Evolutionary conservation across 306 rosid species (phyloP).

Genomic region (Sechiopsis laciniata): DNA sequence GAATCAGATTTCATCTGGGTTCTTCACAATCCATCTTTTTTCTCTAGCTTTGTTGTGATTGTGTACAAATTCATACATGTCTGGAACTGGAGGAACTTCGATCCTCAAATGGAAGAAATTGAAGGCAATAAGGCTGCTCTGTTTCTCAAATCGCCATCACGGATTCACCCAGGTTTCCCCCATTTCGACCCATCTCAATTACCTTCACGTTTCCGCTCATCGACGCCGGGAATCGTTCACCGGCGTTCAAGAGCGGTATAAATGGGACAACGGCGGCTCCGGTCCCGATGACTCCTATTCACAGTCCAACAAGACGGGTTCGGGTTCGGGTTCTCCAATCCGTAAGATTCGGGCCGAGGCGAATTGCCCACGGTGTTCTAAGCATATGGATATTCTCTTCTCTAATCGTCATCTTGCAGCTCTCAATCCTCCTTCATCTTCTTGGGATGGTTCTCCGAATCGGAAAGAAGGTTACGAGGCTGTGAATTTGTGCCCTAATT

Average conservation of each 20-base stretch:
- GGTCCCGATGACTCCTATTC: conserved; percentile 50
- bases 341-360: conserved; percentile 85
- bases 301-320: conserved; percentile 16
- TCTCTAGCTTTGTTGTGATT: background rate
- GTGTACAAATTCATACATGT: conserved; percentile 23
- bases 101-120: conserved; percentile 60
- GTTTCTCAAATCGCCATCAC: conserved; percentile 24
- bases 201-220: conserved; percentile 31
- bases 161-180: conserved; percentile 38
- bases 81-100: conserved; percentile 30
- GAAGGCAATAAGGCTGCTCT: conserved; percentile 36
- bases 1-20: conserved; percentile 13
- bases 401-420: conserved; percentile 51
- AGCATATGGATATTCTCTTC: conserved; percentile 65
- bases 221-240: conserved; percentile 49
- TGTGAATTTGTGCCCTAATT: conserved; percentile 74
- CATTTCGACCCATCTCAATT: conserved; percentile 51
- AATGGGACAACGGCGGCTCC: conserved; percentile 95
- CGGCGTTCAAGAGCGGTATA: conserved; percentile 71
- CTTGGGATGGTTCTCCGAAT: conserved; percentile 18
- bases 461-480: conserved; percentile 39
- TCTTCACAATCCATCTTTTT: background rate
- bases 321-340: background rate
- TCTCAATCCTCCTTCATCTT: conserved; percentile 20
- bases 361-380: conserved; percentile 83